Evolutionary conservation across 2,329 filamentous ascomycete species (phyloP).

Genomic region (Xylariales sp.): DNA sequence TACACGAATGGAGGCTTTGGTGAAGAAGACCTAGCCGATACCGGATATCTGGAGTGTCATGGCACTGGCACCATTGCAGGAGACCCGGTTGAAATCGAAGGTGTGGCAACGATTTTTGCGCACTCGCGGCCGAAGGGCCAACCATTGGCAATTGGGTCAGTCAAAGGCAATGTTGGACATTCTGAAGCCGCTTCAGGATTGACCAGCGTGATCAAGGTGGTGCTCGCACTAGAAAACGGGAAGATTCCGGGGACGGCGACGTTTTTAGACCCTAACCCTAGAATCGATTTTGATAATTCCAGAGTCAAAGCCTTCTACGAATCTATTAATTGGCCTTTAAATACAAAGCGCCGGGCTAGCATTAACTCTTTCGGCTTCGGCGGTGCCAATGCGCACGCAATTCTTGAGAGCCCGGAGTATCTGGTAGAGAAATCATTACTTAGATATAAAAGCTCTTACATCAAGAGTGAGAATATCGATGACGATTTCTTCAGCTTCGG

Average conservation of each 20-base stretch:
- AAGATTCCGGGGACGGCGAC: slow-evolving; percentile 24
- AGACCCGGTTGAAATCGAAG: slow-evolving; percentile 22
- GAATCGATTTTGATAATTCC: slow-evolving; percentile 20
- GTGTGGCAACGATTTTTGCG: slow-evolving; percentile 9
- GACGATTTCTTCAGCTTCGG: slow-evolving; percentile 5
- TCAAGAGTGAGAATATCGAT: not conserved
- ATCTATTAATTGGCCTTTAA: slow-evolving; percentile 11
- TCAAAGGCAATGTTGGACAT: slow-evolving; percentile 30
- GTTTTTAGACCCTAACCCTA: slow-evolving; percentile 22
- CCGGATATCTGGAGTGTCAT: slow-evolving; percentile 20
- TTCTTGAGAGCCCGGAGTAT: slow-evolving; percentile 14
- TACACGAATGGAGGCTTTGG: slow-evolving; percentile 9
- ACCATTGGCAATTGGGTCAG: slow-evolving; percentile 8
- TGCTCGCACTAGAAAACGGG: slow-evolving; percentile 15
- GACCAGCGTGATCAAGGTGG: slow-evolving; percentile 24
- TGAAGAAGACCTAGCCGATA: slow-evolving; percentile 2
- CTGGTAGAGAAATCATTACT: not conserved
- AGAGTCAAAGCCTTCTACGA: not conserved
- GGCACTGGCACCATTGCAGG: slow-evolving; percentile 24
- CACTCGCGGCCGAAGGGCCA: not conserved
- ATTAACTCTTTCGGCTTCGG: slow-evolving; percentile 31
- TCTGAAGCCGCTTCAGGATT: slow-evolving; percentile 25
- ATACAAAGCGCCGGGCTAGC: slow-evolving; percentile 10
- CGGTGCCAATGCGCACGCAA: slow-evolving; percentile 25
- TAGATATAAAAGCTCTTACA: not conserved